These are phyloP conservation scores for Botrytis aclada DNA, from an alignment of 2,329 filamentous ascomycete species.

Conservation along the genomic window DNA sequence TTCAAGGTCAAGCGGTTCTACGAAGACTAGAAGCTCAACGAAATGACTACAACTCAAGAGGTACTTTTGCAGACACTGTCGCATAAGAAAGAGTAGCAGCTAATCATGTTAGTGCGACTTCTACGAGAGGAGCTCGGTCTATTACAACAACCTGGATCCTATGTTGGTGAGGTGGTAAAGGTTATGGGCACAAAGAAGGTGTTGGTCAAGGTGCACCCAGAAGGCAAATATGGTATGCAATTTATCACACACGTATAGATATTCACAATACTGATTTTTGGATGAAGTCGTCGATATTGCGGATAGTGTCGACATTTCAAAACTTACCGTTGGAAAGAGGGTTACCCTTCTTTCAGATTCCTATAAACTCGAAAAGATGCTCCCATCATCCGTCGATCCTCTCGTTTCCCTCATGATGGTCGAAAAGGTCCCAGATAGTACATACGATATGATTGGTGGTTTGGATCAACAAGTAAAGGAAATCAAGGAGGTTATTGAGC, in stretches of 20 bases:
- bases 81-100: conserved; percentile 10
- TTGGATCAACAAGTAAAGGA: conserved; percentile 99
- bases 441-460: conserved; percentile 99
- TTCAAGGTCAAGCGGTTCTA: conserved; percentile 94
- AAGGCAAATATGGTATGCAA: conserved; percentile 93
- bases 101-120: conserved; percentile 63
- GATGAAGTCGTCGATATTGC: conserved; percentile 85
- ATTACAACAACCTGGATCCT: conserved; percentile 94
- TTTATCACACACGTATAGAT: background rate
- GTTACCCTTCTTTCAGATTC: conserved; percentile 95
- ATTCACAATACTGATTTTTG: background rate
- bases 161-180: conserved; percentile 99
- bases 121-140: conserved; percentile 92
- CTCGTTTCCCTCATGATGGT: conserved; percentile 99
- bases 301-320: conserved; percentile 88
- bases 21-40: conserved; percentile 94
- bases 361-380: conserved; percentile 98
- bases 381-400: conserved; percentile 95
- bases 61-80: conserved; percentile 27
- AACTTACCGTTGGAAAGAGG: conserved; percentile 95
- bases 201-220: conserved; percentile 96
- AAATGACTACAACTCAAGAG: conserved; percentile 97
- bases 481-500: conserved; percentile 99
- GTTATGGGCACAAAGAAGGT: conserved; percentile 99
- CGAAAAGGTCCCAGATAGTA: conserved; percentile 98